These are phyloP conservation scores for Phytophthora meadii DNA, from an alignment of 352 stramenopile species.

Conservation along the genomic window DNA sequence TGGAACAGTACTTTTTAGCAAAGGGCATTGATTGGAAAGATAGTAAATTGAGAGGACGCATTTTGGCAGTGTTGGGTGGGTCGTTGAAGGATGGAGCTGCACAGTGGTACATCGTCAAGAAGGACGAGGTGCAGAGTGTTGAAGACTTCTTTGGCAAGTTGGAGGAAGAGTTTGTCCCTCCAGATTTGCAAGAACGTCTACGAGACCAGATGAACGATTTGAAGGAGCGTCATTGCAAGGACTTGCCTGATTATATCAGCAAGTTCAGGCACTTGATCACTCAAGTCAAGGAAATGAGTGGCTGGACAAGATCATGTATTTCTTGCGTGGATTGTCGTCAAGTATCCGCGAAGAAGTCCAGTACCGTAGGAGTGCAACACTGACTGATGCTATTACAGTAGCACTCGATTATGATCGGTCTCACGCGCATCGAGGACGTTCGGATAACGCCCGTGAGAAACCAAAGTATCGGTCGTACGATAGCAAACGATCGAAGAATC, in stretches of 20 bases:
- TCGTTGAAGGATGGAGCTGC: conserved; percentile 18
- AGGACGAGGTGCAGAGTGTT: conserved; percentile 14
- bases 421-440: not conserved
- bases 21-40: conserved; percentile 17
- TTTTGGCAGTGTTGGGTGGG: conserved; percentile 11
- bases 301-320: conserved; percentile 17
- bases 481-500: conserved; percentile 9
- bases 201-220: conserved; percentile 14
- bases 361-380: conserved; percentile 12
- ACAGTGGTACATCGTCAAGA: conserved; percentile 23
- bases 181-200: conserved; percentile 18
- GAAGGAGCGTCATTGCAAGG: conserved; percentile 11
- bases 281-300: conserved; percentile 22
- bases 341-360: conserved; percentile 12
- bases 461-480: conserved; percentile 19
- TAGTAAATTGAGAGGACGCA: conserved; percentile 5
- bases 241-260: conserved; percentile 8
- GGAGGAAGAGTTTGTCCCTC: conserved; percentile 15
- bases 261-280: conserved; percentile 7
- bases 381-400: conserved; percentile 6
- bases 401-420: not conserved
- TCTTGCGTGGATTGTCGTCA: conserved; percentile 9
- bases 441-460: conserved; percentile 4
- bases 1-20: conserved; percentile 22
- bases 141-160: conserved; percentile 19